Base-by-base conservation (phyloP, 352 stramenopile species). In the Phytophthora citrophthora region DNA sequence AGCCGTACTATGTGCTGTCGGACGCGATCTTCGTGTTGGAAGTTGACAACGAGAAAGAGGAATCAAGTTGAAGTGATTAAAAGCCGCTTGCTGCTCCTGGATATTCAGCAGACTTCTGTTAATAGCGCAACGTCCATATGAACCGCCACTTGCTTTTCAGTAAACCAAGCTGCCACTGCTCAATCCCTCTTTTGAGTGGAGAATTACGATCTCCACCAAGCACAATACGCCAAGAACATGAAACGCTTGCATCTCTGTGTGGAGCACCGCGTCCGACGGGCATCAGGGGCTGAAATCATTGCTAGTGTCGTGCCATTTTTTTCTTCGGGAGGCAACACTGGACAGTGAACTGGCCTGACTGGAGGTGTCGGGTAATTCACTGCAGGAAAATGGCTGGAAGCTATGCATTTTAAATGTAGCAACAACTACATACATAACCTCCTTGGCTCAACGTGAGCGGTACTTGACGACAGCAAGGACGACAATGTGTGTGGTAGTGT, bases 1-100 rank as follows among this genome's bases (percentile, higher is more conserved):
- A 93, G 55, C 79, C 87, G 32, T 95, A 93, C 74, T 94, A 94
- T 59, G 84, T 94, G 52, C 68, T 95, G 11, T 89, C 78, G n/a
- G 87, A 95, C 55, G 87, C 87, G 23, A 86, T 95, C 51, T 94
- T 94, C 64, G 85, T 93, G 62, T 61, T 94, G 5, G 65, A 87
- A 74, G 77, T 90, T 11, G 79, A 84, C 61, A 31, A 68, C 11
- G 57, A 41, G 36, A 41, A 59, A 26, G 41, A 34, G 41, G 20
- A 20, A 8, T 50, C 64, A 46, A 46, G 45, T 50, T 68, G 40
- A 74, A 54, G 64, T 46, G 50, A 29, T 50, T 74, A 31, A 58
- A 20, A 61, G 59, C 45, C 59, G 49, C 43, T 47, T 24, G 16
- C 12, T 15, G 34, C 18, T 53, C 20, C 36, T 41, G 36, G 29